phyloP scores from a whole-genome alignment of 805 yeast genomes.

The Cyberlindnera nakhonratchasimensis region DNA sequence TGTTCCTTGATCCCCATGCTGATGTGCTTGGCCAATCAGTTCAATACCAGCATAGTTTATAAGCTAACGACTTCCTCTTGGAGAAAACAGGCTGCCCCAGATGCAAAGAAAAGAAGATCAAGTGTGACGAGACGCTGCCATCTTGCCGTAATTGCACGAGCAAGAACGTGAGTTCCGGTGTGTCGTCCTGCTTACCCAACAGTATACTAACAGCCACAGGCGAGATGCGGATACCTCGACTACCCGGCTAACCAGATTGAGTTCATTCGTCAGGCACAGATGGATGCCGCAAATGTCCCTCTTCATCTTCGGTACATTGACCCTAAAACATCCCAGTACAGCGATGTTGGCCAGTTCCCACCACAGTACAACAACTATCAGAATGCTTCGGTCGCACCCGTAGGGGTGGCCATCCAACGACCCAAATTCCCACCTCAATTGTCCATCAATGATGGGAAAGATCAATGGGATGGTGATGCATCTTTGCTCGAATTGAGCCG shows the following conservation, averaged over 20 bases:
- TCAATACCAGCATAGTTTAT: too few relatives aligned
- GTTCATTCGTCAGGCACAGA: conserved; percentile 13
- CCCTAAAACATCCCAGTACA: neutral
- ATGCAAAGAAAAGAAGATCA: conserved; percentile 56
- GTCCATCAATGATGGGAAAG: too few relatives aligned
- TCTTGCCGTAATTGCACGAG: conserved; percentile 46
- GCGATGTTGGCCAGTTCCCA: conserved; percentile 1
- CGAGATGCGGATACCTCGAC: conserved; percentile 22
- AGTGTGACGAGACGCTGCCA: conserved; percentile 60
- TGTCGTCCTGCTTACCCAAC: too few relatives aligned
- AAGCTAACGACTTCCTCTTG: too few relatives aligned
- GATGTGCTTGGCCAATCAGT: too few relatives aligned
- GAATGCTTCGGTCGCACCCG: too few relatives aligned
- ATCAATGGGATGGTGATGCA: too few relatives aligned
- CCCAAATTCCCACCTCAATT: too few relatives aligned
- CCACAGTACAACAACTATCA: neutral
- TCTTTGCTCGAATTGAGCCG: too few relatives aligned
- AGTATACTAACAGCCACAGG: conserved; percentile 1
- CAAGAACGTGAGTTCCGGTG: too few relatives aligned
- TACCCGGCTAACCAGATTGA: conserved; percentile 16
- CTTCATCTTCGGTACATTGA: conserved; percentile 1
- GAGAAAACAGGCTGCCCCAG: conserved; percentile 63
- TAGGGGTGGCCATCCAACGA: too few relatives aligned
- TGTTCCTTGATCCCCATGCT: neutral
- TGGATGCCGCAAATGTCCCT: conserved; percentile 4